Evolutionary conservation across 2,329 filamentous ascomycete genomes (phyloP).

Genomic region (Calonectria pseudoturangicola): DNA sequence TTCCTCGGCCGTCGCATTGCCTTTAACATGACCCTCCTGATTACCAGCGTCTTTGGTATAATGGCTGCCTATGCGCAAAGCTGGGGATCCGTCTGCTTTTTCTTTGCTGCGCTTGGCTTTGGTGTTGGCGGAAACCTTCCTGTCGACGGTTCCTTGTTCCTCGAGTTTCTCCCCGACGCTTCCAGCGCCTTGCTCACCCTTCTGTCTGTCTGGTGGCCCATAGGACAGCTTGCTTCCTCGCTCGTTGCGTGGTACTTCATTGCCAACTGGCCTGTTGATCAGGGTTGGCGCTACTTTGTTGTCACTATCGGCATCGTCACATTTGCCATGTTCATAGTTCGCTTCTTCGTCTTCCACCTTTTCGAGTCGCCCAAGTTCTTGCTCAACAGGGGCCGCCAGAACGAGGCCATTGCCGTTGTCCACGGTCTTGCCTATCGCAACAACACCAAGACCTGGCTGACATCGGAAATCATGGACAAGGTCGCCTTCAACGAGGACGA

Average conservation of each 20-base stretch:
- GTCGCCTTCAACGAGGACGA: slow-evolving; percentile 68
- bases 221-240: slow-evolving; percentile 85
- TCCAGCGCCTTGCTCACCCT: slow-evolving; percentile 85
- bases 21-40: slow-evolving; percentile 86
- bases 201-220: slow-evolving; percentile 90
- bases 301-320: slow-evolving; percentile 83
- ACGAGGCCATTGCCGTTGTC: slow-evolving; percentile 86
- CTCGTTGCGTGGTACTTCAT: slow-evolving; percentile 86
- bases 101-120: slow-evolving; percentile 78
- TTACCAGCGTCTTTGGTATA: slow-evolving; percentile 85
- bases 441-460: slow-evolving; percentile 82
- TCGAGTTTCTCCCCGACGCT: slow-evolving; percentile 87
- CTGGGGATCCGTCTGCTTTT: slow-evolving; percentile 78
- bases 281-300: slow-evolving; percentile 87
- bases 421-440: slow-evolving; percentile 87
- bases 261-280: slow-evolving; percentile 78
- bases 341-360: slow-evolving; percentile 87
- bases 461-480: slow-evolving; percentile 78
- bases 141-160: slow-evolving; percentile 86
- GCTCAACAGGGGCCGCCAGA: slow-evolving; percentile 83
- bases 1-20: slow-evolving; percentile 85
- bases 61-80: slow-evolving; percentile 79
- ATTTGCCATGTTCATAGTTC: slow-evolving; percentile 84
- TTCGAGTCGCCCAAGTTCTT: slow-evolving; percentile 92
- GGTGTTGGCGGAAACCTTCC: slow-evolving; percentile 86